A percentile compares a stretch with the other conserved stretches of the same genome.
phyloP scores from a whole-genome alignment of 106 monocot species.

The Dendrobium nobile region DNA sequence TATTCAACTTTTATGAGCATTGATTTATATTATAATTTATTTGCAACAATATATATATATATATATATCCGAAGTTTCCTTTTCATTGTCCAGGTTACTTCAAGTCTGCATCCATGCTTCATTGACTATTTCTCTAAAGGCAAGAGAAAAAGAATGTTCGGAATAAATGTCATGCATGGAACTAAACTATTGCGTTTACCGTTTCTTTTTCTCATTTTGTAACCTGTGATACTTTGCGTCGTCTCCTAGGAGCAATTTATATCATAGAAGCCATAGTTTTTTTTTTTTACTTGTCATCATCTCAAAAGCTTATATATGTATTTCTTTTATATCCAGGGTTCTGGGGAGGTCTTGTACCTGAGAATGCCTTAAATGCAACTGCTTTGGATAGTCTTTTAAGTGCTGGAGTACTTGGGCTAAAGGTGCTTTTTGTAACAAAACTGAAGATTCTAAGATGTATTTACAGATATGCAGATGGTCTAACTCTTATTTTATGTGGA shows the following conservation, averaged over 20 bases:
- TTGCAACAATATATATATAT: neutral
- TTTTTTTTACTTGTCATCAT: neutral
- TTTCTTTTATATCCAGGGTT: constrained; percentile 49
- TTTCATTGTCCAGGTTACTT: neutral
- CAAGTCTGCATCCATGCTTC: neutral
- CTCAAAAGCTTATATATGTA: neutral
- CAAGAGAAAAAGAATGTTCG: neutral
- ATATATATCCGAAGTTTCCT: neutral
- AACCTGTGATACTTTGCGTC: neutral
- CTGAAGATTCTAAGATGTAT: neutral
- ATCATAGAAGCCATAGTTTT: neutral
- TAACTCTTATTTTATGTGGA: neutral
- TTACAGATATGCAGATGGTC: neutral
- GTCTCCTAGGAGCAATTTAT: neutral
- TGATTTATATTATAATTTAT: neutral
- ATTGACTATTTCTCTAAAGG: neutral
- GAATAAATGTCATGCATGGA: constrained; percentile 1
- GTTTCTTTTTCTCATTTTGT: neutral
- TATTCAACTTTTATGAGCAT: neutral
- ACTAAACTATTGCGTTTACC: neutral
- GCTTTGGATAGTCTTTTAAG: constrained; percentile 28
- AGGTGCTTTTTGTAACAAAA: constrained; percentile 16
- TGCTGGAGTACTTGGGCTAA: constrained; percentile 42
- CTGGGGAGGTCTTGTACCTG: constrained; percentile 97
- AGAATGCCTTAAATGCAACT: constrained; percentile 73